These are phyloP conservation scores for Edaphochlamys debaryana DNA, from an alignment of 139 green algal genomes.

Conservation along the genomic window DNA sequence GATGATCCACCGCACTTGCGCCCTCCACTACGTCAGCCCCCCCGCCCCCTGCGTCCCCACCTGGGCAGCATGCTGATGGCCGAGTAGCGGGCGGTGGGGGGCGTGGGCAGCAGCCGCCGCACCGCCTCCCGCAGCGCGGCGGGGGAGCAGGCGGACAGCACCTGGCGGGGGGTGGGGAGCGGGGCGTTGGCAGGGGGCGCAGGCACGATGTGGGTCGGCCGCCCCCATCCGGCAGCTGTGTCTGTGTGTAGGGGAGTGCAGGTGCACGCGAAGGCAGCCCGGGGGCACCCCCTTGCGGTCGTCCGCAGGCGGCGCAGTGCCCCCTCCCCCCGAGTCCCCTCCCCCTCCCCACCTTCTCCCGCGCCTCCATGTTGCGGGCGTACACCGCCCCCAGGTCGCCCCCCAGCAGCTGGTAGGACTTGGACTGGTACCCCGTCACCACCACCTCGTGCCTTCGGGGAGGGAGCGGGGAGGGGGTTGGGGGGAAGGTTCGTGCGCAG, in stretches of 20 bases:
- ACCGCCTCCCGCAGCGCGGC: constrained; percentile 55
- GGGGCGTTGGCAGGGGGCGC: too few relatives aligned
- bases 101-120: constrained; percentile 53
- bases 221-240: not conserved
- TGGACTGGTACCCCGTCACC: constrained; percentile 52
- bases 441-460: constrained; percentile 56
- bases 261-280: not conserved
- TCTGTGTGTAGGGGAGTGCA: not conserved
- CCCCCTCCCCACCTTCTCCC: constrained; percentile 43
- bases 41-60: not conserved
- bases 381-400: constrained; percentile 68
- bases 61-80: constrained; percentile 12
- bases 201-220: too few relatives aligned
- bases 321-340: too few relatives aligned
- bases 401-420: constrained; percentile 46
- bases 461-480: not conserved
- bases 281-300: too few relatives aligned
- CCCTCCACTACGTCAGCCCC: not conserved
- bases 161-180: constrained; percentile 23
- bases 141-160: constrained; percentile 41
- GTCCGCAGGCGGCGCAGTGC: too few relatives aligned
- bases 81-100: constrained; percentile 53
- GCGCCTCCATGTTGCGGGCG: constrained; percentile 43
- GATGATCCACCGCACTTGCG: not conserved
- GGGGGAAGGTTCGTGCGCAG: not conserved